phyloP scores from a whole-genome alignment of 495 filamentous ascomycete species.

The Neurospora sublineolata region DNA sequence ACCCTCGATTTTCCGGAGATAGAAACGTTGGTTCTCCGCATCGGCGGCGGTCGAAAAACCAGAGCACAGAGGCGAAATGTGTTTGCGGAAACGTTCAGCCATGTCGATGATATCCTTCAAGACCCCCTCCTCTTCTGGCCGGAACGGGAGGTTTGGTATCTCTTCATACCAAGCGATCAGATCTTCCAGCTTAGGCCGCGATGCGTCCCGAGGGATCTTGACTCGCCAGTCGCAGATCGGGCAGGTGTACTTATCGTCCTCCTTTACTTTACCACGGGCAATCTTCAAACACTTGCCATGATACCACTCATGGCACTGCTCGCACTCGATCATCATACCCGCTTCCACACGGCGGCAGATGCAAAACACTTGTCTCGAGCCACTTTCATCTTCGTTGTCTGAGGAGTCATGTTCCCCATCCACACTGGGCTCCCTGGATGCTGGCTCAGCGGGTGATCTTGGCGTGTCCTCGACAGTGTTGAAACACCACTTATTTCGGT shows the following conservation, averaged over 20 bases:
- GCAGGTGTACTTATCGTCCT: slow-evolving; percentile 96
- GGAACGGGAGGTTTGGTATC: slow-evolving; percentile 74
- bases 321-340: slow-evolving; percentile 99
- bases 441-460: slow-evolving; percentile 80
- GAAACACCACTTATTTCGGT: slow-evolving; percentile 83
- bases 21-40: slow-evolving; percentile 85
- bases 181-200: slow-evolving; percentile 90
- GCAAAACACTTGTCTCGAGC: slow-evolving; percentile 69
- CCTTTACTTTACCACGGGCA: slow-evolving; percentile 91
- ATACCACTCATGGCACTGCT: slow-evolving; percentile 98
- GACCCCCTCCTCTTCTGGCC: slow-evolving; percentile 85
- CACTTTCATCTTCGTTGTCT: slow-evolving; percentile 15
- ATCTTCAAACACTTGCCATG: slow-evolving; percentile 98
- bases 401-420: slow-evolving; percentile 38
- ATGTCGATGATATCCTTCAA: slow-evolving; percentile 74
- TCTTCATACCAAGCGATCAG: slow-evolving; percentile 80
- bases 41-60: slow-evolving; percentile 74
- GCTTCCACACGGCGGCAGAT: slow-evolving; percentile 89
- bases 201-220: slow-evolving; percentile 96
- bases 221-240: slow-evolving; percentile 96
- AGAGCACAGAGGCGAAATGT: slow-evolving; percentile 65
- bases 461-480: slow-evolving; percentile 77
- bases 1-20: slow-evolving; percentile 94
- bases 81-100: slow-evolving; percentile 72
- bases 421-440: slow-evolving; percentile 74